Conservation (phyloP, 805 yeast species). For the Metschnikowia chrysomelidarum region DNA sequence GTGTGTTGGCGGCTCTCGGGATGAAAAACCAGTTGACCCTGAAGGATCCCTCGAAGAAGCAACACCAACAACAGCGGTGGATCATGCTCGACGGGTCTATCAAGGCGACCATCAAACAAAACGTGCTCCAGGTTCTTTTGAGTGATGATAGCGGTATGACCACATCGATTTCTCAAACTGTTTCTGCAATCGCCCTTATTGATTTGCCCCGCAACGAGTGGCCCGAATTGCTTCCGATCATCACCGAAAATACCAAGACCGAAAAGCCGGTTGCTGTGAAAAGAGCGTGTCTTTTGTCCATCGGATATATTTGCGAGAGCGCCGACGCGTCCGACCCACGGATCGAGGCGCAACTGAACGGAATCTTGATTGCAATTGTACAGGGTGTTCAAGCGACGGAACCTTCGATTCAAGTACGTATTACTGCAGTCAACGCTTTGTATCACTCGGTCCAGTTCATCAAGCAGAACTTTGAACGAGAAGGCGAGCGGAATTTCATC, state of each 20-base stretch:
- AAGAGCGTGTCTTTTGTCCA: constrained; percentile 80
- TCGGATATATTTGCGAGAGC: constrained; percentile 94
- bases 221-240: constrained; percentile 79
- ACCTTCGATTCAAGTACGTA: constrained; percentile 68
- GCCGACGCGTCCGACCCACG: constrained; percentile 82
- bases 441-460: constrained; percentile 90
- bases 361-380: constrained; percentile 90
- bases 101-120: constrained; percentile 63
- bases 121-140: constrained; percentile 56
- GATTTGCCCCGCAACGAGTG: constrained; percentile 87
- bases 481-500: constrained; percentile 92
- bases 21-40: constrained; percentile 86
- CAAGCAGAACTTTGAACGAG: constrained; percentile 81
- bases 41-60: constrained; percentile 63
- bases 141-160: constrained; percentile 77
- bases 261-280: constrained; percentile 78
- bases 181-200: constrained; percentile 95
- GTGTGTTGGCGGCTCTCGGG: constrained; percentile 88
- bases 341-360: constrained; percentile 81
- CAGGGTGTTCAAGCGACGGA: constrained; percentile 92
- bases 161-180: constrained; percentile 85
- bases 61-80: constrained; percentile 74
- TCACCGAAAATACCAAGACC: constrained; percentile 82
- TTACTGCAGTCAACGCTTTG: constrained; percentile 89
- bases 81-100: constrained; percentile 51